Evolutionary conservation across 805 yeast genomes (phyloP), one percentile per base, ranked within the genome.

Genomic region (Kluyveromyces lactis): DNA sequence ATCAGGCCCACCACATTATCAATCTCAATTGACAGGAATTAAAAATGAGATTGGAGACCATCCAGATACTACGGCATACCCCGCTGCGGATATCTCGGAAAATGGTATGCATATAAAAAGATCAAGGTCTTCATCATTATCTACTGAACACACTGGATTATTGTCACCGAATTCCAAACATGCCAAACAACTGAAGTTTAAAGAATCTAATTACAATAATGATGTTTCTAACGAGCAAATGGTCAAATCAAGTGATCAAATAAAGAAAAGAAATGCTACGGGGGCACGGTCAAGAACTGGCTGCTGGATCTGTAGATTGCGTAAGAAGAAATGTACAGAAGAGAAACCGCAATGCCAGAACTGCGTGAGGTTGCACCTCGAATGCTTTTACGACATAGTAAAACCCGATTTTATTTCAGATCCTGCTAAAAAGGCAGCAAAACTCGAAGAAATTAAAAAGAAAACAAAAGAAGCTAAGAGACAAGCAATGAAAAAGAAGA

Each of bases 231-330:
- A 36, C 17, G 19, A 32, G 18, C 34, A 38, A 19, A 33, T 42
- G 36, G 18, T 39, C 33, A 24, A 34, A 15, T 40, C 39, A 2
- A 42, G 39, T 21, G 42, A 33, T 21, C 41, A 36, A 37, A 41
- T 38, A 8, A 37, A 38, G 21, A 44, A 46, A 23, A 48, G 46
- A 39, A 44, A 46, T 38, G 43, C 49, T 18, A 39, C 52, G 33
- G 52, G 56, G 8, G 53, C 64, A 17, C 58, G 81, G 36, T 73
- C 79, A 1, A 71, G 71, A 43, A 64, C 65, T 23, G 89, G 89
- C 0, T 82, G 92, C 52, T 82, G 90, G 90, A 82, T 85, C 4
- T 82, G 90, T 53, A 61, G 89, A 42, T 58, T 80, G 13, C 68
- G 92, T 29, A 78, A 84, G 47, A 82, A 82, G 55, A 75, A 79